Evolutionary conservation across 139 green algal species (phyloP), one percentile per base, ranked within the genome.

Genomic region (Mesotaenium endlicherianum): DNA sequence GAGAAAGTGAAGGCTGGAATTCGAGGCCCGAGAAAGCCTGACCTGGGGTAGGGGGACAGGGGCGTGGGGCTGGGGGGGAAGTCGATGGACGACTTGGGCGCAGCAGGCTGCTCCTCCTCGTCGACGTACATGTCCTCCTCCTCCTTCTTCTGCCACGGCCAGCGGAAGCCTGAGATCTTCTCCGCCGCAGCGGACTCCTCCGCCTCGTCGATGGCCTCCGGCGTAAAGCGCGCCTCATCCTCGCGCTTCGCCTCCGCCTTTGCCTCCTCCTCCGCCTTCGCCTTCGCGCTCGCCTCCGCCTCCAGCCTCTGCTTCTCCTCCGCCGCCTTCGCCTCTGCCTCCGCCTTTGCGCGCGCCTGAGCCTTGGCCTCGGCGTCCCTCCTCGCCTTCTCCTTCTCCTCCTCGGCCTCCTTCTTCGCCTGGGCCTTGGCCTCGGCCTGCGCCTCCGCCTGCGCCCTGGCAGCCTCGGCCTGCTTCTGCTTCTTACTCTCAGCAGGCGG

Each of bases 11-110:
- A 64, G 50, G 20, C 20, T 34, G 26, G 20, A 64, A 64, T 34
- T 64, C 20, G 53, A 64, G 26, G 26, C 20, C 53, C 20, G 26
- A n/a, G n/a, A 64, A 72, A 11, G 43, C 41, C 60, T 14, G 8
- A 72, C 60, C 5, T 72, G 5, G 60, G 41, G 60, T 72, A 72
- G 6, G 60, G 60, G 41, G 60, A 72, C 6, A 72, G 11, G 11
- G 81, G 81, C 0, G 81, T 87, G 41, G 81, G 81, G 36, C 55
- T 80, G 36, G 81, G 81, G 20, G 81, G 81, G 36, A 87, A 43
- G 59, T 87, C 50, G 1, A 76, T 87, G 2, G 81, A 87, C 17
- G 36, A 74, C 36, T 64, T 79, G 60, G 30, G 6, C 30, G 41
- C 34, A 6, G 53, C 72, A 3, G 40, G 39, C 8, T 59, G 26